Evolutionary conservation across 306 rosid genomes (phyloP), one percentile per base, ranked within the genome.

Genomic region (Hippophae gyantsensis): DNA sequence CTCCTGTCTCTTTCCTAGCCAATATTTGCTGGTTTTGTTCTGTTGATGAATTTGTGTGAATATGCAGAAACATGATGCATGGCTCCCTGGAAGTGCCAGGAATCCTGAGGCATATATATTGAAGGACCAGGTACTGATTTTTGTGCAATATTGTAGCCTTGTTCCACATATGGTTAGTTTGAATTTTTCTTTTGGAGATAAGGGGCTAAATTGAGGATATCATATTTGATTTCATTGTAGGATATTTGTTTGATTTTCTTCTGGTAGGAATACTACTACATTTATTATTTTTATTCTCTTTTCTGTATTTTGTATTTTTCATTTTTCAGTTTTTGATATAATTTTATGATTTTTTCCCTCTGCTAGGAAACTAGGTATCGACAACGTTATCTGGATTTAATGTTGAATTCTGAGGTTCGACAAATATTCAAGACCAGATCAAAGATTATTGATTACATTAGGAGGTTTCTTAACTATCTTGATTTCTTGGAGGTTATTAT

Each of bases 401-500:
- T 92, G 87, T 50, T 92, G 76, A 78, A 86, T 64, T 63, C 69
- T 0, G 99, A 88, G 80, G 95, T 86, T 68, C 92, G 85, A 50
- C 85, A 80, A 57, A 84, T 92, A 70, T 92, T 92, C 69, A 88
- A 69, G 85, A 88, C 94, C 61, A 82, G 97, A 69, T 54, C 79
- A 54, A 80, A 72, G 78, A 48, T 92, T 47, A 74, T 92, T 63
- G 52, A 73, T 49, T 88, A 85, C 69, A 62, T 92, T 38, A 82
- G 90, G 60, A 77, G 53, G 50, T 92, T 81, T 77, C 82, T 92
- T n/a, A 78, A 88, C 58, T 69, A 82, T 56, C 90, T 73, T 65
- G 90, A 92, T 75, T 92, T 92, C 79, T 66, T 86, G 86, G 99
- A 92, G 97, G 99, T 88, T 58, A 43, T 93, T 81, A 60, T 59